A percentile compares a stretch with the other conserved stretches of the same genome.
Evolutionary conservation across 1,284 basidiomycete species (phyloP).

Genomic region (Fomitopsis schrenkii): DNA sequence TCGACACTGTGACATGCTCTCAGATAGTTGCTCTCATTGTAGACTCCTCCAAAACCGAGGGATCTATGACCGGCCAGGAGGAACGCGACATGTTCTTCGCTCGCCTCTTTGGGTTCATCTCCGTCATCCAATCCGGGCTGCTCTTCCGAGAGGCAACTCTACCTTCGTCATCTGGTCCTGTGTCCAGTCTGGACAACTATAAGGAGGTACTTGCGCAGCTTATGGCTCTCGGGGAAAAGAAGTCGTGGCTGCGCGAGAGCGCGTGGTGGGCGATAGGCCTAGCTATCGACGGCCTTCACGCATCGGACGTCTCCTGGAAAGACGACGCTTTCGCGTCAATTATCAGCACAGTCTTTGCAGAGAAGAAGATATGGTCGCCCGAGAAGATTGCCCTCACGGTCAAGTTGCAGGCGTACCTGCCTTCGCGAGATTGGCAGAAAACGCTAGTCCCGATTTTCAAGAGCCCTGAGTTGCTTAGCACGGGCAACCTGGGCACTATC

Average conservation of each 20-base stretch:
- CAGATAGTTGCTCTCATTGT: constrained; percentile 75
- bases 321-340: constrained; percentile 55
- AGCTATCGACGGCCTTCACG: constrained; percentile 56
- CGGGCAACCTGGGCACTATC: constrained; percentile 69
- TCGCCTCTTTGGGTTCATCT: constrained; percentile 84
- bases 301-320: constrained; percentile 68
- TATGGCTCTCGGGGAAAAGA: constrained; percentile 72
- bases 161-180: constrained; percentile 44
- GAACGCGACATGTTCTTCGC: constrained; percentile 92
- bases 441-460: constrained; percentile 80
- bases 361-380: constrained; percentile 69
- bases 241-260: constrained; percentile 90
- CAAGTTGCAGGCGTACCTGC: constrained; percentile 57
- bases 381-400: constrained; percentile 86
- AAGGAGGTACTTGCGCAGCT: constrained; percentile 63
- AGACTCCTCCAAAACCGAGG: constrained; percentile 64
- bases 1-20: constrained; percentile 74
- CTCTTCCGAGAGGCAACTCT: constrained; percentile 59
- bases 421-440: constrained; percentile 66
- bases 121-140: constrained; percentile 79
- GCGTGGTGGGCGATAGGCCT: constrained; percentile 82
- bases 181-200: constrained; percentile 61
- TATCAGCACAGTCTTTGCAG: constrained; percentile 48
- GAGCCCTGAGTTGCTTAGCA: constrained; percentile 59
- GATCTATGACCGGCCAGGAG: constrained; percentile 84